Percentiles rank a stretch among this genome's conserved stretches.
These are phyloP conservation scores for Lactarius vividus DNA, from an alignment of 768 basidiomycete genomes.

Conservation along the genomic window DNA sequence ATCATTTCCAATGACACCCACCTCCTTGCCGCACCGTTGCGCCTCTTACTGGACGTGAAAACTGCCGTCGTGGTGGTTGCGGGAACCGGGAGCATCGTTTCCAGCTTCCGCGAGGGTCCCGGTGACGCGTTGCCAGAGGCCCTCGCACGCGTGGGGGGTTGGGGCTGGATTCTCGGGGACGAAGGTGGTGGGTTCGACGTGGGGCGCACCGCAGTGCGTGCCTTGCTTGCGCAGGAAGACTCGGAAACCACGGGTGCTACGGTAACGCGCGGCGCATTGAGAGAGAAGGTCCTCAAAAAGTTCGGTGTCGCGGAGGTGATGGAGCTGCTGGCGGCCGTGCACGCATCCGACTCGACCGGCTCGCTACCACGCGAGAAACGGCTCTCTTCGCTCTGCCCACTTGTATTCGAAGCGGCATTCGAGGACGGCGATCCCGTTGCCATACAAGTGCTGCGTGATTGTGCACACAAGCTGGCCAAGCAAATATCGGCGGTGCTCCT, in stretches of 20 bases:
- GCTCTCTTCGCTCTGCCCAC: constrained; percentile 66
- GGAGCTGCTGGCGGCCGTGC: constrained; percentile 64
- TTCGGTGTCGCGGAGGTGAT: constrained; percentile 58
- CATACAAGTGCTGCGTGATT: constrained; percentile 50
- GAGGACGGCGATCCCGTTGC: constrained; percentile 65
- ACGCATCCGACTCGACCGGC: constrained; percentile 55
- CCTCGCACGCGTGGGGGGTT: constrained; percentile 19
- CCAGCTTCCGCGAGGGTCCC: constrained; percentile 51
- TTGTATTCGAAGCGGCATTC: constrained; percentile 79
- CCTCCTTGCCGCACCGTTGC: constrained; percentile 78
- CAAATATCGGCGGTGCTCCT: constrained; percentile 56
- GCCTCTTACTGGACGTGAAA: constrained; percentile 53
- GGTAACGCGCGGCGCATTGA: constrained; percentile 36
- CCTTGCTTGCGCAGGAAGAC: constrained; percentile 59
- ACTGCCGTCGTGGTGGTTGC: constrained; percentile 72
- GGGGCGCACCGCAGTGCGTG: constrained; percentile 71
- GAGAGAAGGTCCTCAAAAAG: constrained; percentile 45
- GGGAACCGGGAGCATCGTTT: constrained; percentile 79
- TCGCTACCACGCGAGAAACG: constrained; percentile 61
- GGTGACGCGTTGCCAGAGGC: constrained; percentile 9
- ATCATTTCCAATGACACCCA: constrained; percentile 79
- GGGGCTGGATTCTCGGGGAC: constrained; percentile 25
- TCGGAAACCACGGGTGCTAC: constrained; percentile 36
- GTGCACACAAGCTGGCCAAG: constrained; percentile 53
- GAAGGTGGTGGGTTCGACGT: constrained; percentile 82